Percentiles rank a stretch among this genome's conserved stretches.
These are phyloP conservation scores for Larix kaempferi DNA, from an alignment of 75 land plant genomes.

Conservation along the genomic window DNA sequence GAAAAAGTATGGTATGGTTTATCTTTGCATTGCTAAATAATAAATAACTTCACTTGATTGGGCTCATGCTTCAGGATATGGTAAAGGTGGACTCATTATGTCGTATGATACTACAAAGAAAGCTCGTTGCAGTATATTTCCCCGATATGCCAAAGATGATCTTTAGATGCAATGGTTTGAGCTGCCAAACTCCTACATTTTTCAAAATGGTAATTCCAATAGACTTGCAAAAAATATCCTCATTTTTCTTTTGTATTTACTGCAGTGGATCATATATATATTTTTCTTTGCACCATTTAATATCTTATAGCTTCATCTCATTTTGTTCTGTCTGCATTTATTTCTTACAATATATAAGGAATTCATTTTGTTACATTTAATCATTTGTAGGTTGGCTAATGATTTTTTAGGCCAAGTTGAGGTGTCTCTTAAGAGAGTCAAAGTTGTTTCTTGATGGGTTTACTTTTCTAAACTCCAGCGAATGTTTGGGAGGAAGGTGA, in stretches of 20 bases:
- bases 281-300: neutral
- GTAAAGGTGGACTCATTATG: slow-evolving; percentile 53
- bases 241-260: neutral
- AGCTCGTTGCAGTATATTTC: slow-evolving; percentile 87
- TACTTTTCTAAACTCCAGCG: slow-evolving; percentile 29
- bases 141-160: slow-evolving; percentile 89
- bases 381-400: neutral
- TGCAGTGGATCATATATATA: neutral
- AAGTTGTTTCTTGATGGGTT: neutral
- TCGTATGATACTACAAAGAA: slow-evolving; percentile 64
- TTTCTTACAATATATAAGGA: neutral
- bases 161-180: slow-evolving; percentile 84
- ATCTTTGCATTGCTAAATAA: neutral
- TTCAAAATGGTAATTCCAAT: slow-evolving; percentile 78
- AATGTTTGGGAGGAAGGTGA: slow-evolving; percentile 99
- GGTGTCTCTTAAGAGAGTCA: slow-evolving; percentile 3
- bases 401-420: neutral
- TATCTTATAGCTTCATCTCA: neutral
- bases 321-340: neutral
- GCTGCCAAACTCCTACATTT: slow-evolving; percentile 86
- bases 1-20: neutral
- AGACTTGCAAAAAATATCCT: neutral
- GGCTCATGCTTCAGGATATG: slow-evolving; percentile 58
- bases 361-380: neutral
- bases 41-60: neutral